Evolutionary conservation across 352 stramenopile genomes (phyloP).

Genomic region (Globisporangium carolinianum): DNA sequence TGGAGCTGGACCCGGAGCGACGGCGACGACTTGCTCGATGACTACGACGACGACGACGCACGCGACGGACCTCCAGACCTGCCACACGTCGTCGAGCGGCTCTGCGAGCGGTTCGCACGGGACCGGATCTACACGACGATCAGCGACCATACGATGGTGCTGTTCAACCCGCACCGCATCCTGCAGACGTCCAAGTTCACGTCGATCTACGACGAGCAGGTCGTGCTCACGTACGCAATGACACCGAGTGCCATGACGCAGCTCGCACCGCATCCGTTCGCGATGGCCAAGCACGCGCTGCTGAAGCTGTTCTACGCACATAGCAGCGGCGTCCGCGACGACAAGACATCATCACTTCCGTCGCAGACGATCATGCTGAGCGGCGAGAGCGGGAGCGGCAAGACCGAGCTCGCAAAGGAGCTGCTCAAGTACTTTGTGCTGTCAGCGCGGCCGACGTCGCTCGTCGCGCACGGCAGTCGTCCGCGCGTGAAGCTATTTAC

Average conservation of each 20-base stretch:
- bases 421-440: conserved; percentile 73
- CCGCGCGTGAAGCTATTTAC: conserved; percentile 61
- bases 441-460: conserved; percentile 34
- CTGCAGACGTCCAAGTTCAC: conserved; percentile 68
- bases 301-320: conserved; percentile 33
- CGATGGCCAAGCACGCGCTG: conserved; percentile 60
- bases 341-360: not conserved
- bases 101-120: conserved; percentile 32
- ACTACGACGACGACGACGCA: conserved; percentile 2
- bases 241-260: conserved; percentile 28
- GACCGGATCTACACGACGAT: conserved; percentile 62
- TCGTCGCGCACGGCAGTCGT: conserved; percentile 6
- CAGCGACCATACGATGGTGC: conserved; percentile 51
- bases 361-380: conserved; percentile 38
- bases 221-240: conserved; percentile 55
- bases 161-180: conserved; percentile 68
- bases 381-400: conserved; percentile 67
- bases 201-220: conserved; percentile 80
- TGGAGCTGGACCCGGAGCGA: conserved; percentile 43
- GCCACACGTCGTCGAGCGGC: conserved; percentile 8
- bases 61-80: not conserved
- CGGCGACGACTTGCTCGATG: conserved; percentile 35
- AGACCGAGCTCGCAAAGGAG: conserved; percentile 74
- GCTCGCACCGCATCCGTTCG: conserved; percentile 62
- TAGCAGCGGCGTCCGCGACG: not conserved